phyloP scores from a whole-genome alignment of 352 stramenopile species.

The Plasmopara viticola region DNA sequence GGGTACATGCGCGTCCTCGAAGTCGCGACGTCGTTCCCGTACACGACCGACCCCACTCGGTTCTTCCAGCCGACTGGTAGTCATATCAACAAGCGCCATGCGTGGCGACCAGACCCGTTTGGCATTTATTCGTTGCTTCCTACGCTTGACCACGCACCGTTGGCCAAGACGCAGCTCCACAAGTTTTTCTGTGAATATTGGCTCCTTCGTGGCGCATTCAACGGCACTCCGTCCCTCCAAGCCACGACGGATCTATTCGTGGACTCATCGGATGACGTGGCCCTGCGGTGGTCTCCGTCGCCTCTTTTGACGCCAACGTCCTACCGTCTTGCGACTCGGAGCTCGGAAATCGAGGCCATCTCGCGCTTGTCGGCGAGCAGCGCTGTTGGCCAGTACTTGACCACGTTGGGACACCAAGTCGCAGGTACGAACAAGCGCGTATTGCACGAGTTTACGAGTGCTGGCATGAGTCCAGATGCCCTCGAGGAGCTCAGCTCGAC shows the following conservation, averaged over 20 bases:
- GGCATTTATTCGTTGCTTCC: slow-evolving; percentile 42
- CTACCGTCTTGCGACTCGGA: slow-evolving; percentile 21
- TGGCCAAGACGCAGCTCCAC: neutral
- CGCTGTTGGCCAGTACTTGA: slow-evolving; percentile 40
- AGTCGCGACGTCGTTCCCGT: slow-evolving; percentile 40
- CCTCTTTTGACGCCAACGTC: slow-evolving; percentile 17
- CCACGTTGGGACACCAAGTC: slow-evolving; percentile 26
- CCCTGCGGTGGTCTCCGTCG: slow-evolving; percentile 34
- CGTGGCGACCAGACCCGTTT: slow-evolving; percentile 11
- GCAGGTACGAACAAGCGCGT: slow-evolving; percentile 48
- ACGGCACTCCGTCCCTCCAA: slow-evolving; percentile 15
- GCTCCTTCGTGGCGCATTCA: slow-evolving; percentile 46
- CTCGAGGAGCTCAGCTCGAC: slow-evolving; percentile 47
- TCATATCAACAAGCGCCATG: slow-evolving; percentile 11
- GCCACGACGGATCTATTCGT: slow-evolving; percentile 23
- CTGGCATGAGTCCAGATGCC: slow-evolving; percentile 68
- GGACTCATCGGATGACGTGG: slow-evolving; percentile 22
- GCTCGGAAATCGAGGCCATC: slow-evolving; percentile 30
- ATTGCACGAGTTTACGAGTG: slow-evolving; percentile 65
- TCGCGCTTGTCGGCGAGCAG: slow-evolving; percentile 43
- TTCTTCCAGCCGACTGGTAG: slow-evolving; percentile 26
- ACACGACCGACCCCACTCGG: slow-evolving; percentile 21
- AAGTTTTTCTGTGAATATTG: slow-evolving; percentile 40
- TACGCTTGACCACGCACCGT: slow-evolving; percentile 6
- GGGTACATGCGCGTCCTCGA: slow-evolving; percentile 56